Evolutionary conservation across 306 rosid species (phyloP).

Genomic region (Medicago arabica): DNA sequence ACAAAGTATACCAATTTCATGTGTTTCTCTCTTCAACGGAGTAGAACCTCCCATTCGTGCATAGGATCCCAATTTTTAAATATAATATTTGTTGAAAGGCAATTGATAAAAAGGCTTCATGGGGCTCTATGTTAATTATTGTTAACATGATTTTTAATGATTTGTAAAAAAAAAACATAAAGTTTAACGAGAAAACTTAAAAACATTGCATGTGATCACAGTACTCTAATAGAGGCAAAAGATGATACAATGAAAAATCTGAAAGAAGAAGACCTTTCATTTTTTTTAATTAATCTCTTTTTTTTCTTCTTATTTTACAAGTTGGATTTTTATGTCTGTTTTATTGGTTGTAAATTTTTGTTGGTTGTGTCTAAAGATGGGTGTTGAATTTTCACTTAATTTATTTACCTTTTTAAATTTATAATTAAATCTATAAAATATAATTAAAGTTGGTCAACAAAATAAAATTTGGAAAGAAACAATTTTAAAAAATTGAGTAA

Average conservation of each 20-base stretch:
- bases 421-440: not conserved
- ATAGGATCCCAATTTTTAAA: not conserved
- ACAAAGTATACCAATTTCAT: not conserved
- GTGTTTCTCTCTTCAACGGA: not conserved
- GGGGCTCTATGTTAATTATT: not conserved
- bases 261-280: not conserved
- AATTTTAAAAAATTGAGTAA: no score
- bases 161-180: no score
- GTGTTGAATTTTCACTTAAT: not conserved
- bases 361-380: not conserved
- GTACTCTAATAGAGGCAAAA: not conserved
- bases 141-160: not conserved
- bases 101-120: not conserved
- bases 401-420: not conserved
- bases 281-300: not conserved
- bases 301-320: not conserved
- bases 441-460: constrained; percentile 7
- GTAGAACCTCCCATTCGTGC: no score
- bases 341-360: not conserved
- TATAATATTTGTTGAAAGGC: not conserved
- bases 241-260: not conserved
- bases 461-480: not conserved
- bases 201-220: not conserved
- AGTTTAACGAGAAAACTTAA: not conserved
- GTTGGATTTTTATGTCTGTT: not conserved